A percentile compares a stretch with the other conserved stretches of the same genome.
phyloP scores from a whole-genome alignment of 805 yeast genomes.

The Ogataea naganishii region DNA sequence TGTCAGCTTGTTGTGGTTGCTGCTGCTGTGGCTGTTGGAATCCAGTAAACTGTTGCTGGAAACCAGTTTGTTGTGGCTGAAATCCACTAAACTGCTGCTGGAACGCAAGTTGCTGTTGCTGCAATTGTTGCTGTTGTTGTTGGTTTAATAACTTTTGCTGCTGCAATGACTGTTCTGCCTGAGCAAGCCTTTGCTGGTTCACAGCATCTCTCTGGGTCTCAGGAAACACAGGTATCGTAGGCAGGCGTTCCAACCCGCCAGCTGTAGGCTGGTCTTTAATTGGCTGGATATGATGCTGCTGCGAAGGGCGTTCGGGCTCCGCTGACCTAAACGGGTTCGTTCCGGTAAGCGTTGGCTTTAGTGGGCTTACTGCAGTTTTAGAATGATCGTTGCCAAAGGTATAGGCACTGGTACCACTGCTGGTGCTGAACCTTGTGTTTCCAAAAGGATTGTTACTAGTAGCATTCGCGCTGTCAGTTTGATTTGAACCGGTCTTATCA shows the following conservation, averaged over 20 bases:
- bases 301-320: conserved; percentile 8
- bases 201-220: conserved; percentile 32
- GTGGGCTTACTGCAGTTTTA: background rate
- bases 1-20: conserved; percentile 3
- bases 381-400: background rate
- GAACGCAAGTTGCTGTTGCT: conserved; percentile 7
- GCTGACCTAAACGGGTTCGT: conserved; percentile 49
- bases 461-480: conserved; percentile 3
- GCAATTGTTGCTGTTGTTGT: conserved; percentile 8
- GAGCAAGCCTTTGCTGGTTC: conserved; percentile 11
- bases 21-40: conserved; percentile 15
- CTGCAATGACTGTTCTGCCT: conserved; percentile 13
- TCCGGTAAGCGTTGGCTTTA: conserved; percentile 30
- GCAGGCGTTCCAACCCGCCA: conserved; percentile 62
- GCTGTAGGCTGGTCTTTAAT: conserved; percentile 52
- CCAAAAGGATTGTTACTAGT: conserved; percentile 20
- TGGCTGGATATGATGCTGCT: conserved; percentile 6
- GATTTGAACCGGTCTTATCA: conserved; percentile 1
- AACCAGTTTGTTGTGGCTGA: conserved; percentile 9
- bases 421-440: conserved; percentile 13
- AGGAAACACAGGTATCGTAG: conserved; percentile 63
- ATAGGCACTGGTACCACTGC: conserved; percentile 1
- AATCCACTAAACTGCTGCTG: conserved; percentile 10
- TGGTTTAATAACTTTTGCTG: conserved; percentile 10
- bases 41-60: conserved; percentile 7